Base-by-base conservation (phyloP, 1,139 yeast genomes). In the Spathaspora sp. region DNA sequence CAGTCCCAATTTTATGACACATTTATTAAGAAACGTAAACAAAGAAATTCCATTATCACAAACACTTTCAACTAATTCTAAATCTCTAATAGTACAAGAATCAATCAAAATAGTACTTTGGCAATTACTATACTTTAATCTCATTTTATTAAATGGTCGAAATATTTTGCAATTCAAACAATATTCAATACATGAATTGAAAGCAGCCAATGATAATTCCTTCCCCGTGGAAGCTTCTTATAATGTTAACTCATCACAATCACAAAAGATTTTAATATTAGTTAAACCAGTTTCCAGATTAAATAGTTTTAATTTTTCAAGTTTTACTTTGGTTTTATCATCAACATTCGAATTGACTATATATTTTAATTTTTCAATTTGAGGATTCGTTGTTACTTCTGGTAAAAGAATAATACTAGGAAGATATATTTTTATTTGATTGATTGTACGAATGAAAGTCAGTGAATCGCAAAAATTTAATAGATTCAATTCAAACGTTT, bases 1-100 rank as follows among this genome's bases (percentile, higher is more conserved):
- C 16, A 58, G 61, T 1, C 81, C 81, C 80, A 76, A 76, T 43
- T 68, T 70, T 0, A 81, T 75, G 0, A 58, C 51, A 1, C 79
- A 73, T 1, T 54, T 50, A 48, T 74, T 66, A 43, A 76, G 51
- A 33, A 64, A 59, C 25, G 67, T 70, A 39, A 64, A 63, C 10
- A 76, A 55, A 0, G 73, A 64, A 17, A 59, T 48, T 0, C 67
- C 68, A 11, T 51, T 55, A 4, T 61, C 65, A 7, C 55, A 42
- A 3, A 58, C 53, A 49, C 69, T 72, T 7, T 65, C 63, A 2
- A 69, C 56, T 20, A 77, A 52, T 42, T 76, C 78, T 8, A 76
- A 59, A 11, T 63, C 59, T 18, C 53, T 56, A 2, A 66, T 58
- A 0, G 80, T 69, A 17, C 56, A 57, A 0, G 65, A 50, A 50